phyloP scores from a whole-genome alignment of 2,329 filamentous ascomycete genomes.

The Raffaelea deltoideospora region DNA sequence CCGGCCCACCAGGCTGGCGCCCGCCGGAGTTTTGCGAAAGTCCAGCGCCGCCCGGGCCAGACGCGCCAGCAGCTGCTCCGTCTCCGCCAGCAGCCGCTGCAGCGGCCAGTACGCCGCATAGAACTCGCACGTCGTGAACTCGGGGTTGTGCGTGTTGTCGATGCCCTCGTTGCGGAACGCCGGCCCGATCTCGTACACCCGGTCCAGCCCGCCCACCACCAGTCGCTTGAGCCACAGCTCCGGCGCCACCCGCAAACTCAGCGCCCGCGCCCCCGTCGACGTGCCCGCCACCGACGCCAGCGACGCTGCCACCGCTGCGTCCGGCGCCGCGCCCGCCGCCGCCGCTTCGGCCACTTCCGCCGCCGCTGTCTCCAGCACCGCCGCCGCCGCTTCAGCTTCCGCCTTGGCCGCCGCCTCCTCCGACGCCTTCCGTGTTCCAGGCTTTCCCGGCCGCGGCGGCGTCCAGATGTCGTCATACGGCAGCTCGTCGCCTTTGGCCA shows the following conservation, averaged over 20 bases:
- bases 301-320: too few relatives aligned
- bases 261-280: slow-evolving; percentile 7
- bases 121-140: slow-evolving; percentile 96
- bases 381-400: too few relatives aligned
- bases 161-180: slow-evolving; percentile 89
- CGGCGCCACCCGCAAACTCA: slow-evolving; percentile 78
- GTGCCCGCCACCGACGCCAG: neutral
- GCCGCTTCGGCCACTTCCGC: too few relatives aligned
- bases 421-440: too few relatives aligned
- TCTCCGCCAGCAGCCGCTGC: slow-evolving; percentile 57
- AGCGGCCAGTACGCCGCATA: slow-evolving; percentile 77
- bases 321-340: too few relatives aligned
- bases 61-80: slow-evolving; percentile 52
- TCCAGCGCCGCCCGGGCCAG: slow-evolving; percentile 28
- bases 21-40: slow-evolving; percentile 11
- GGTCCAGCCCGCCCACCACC: slow-evolving; percentile 75
- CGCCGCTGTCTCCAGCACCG: too few relatives aligned
- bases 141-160: slow-evolving; percentile 85
- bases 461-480: too few relatives aligned
- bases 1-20: neutral
- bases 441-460: too few relatives aligned
- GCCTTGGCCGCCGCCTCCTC: too few relatives aligned
- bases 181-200: slow-evolving; percentile 84
- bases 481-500: slow-evolving; percentile 38
- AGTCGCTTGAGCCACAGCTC: slow-evolving; percentile 92